Evolutionary conservation across 1,284 basidiomycete genomes (phyloP), one percentile per base, ranked within the genome.

Genomic region (Ganoderma boninense): DNA sequence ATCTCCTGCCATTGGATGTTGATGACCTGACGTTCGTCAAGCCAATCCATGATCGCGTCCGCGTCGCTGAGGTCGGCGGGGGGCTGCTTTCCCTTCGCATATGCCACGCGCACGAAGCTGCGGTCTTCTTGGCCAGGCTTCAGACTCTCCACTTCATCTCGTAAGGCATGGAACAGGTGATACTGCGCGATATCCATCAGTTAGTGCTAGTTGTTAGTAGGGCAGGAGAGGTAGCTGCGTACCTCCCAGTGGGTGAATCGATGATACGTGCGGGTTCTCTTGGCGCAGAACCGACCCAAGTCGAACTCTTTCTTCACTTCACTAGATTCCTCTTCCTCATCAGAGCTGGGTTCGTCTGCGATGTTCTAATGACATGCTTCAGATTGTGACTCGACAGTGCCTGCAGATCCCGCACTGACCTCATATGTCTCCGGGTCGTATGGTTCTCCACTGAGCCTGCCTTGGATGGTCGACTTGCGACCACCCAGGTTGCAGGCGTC

Each of bases 191-290:
- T 8, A 14, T 44, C 63, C 16, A 69, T 35, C 4, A 46, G 59
- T 26, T 40, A 18, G 13, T 16, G 18, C 13, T 20, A 29, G 14
- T 26, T 16, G 18, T 20, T 13, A n/a, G 14, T 26, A n/a, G 11
- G 20, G 26, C 16, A 42, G 57, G 20, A 18, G 43, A 11, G 40
- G 54, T n/a, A 60, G 29, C 43, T 40, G 62, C 52, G 69, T 75
- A 95, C 95, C 90, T 94, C 93, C 95, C 95, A 97, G 76, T 97
- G 95, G 11, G 86, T 87, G 78, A 96, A 90, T 68, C 87, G 82
- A 79, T 97, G 95, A 77, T 89, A 96, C 29, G 91, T 87, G 69
- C 83, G 81, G 2, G 91, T 90, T 66, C 94, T 86, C 54, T 83
- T 82, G 2, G 90, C 92, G 79, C 95, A 96, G 79, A 93, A 95